Percentiles rank a stretch among this genome's conserved stretches.
Evolutionary conservation across 768 basidiomycete genomes (phyloP).

Genomic region (Lyophyllum shimeji): DNA sequence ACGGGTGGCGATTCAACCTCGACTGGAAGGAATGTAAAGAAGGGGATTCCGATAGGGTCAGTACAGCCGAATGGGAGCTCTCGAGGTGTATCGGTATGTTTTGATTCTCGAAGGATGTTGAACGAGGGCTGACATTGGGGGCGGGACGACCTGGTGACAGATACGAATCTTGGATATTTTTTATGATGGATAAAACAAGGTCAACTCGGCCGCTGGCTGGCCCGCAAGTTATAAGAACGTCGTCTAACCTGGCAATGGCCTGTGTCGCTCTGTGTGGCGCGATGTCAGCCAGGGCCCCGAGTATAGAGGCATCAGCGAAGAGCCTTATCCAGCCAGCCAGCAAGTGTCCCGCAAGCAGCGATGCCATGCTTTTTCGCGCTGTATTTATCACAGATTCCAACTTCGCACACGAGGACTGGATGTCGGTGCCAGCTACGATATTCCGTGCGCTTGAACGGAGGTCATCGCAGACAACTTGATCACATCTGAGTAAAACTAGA

Average conservation of each 20-base stretch:
- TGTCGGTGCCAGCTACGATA: slow-evolving; percentile 5
- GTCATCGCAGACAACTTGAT: slow-evolving; percentile 2
- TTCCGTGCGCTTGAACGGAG: slow-evolving; percentile 10
- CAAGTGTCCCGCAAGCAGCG: slow-evolving; percentile 29
- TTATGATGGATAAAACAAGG: slow-evolving; percentile 63
- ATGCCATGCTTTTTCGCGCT: slow-evolving; percentile 47
- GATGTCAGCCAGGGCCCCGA: slow-evolving; percentile 47
- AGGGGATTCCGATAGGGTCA: slow-evolving; percentile 46
- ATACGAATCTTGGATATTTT: slow-evolving; percentile 48
- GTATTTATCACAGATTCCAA: slow-evolving; percentile 42
- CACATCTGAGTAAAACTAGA: slow-evolving; percentile 10
- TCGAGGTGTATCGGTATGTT: slow-evolving; percentile 4
- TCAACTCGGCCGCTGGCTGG: slow-evolving; percentile 62
- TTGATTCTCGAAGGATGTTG: not conserved
- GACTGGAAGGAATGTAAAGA: slow-evolving; percentile 57
- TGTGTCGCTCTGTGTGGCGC: slow-evolving; percentile 29
- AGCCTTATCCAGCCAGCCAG: slow-evolving; percentile 58
- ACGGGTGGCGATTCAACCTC: slow-evolving; percentile 50
- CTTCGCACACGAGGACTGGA: slow-evolving; percentile 5
- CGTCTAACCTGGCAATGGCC: slow-evolving; percentile 67
- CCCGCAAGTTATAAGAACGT: slow-evolving; percentile 82
- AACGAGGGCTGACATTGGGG: not conserved
- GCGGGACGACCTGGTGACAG: slow-evolving; percentile 10
- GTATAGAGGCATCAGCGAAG: slow-evolving; percentile 74
- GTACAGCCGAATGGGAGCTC: slow-evolving; percentile 33